Conservation (phyloP, 106 monocot genomes). For the Dendrobium chrysotoxum region DNA sequence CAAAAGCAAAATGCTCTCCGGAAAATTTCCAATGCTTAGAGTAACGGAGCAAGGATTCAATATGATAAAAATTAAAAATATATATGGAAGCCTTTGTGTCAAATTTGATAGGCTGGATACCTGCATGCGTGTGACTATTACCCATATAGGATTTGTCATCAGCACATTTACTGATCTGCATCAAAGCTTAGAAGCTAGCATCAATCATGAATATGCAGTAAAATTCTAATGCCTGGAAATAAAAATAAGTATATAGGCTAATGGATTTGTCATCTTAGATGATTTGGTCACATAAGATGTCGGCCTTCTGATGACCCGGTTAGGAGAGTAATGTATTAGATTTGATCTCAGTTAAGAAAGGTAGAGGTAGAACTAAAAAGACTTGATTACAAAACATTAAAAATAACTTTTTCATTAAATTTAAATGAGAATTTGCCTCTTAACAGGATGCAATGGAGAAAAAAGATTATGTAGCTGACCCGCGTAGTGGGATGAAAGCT, state of each 20-base stretch:
- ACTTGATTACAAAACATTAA: too few relatives aligned
- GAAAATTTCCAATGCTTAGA: not conserved
- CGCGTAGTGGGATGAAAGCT: too few relatives aligned
- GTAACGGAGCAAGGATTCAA: not conserved
- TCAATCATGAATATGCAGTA: not conserved
- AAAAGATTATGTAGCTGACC: too few relatives aligned
- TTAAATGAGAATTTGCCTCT: too few relatives aligned
- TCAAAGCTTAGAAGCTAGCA: not conserved
- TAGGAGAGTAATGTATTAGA: too few relatives aligned
- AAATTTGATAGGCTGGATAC: constrained; percentile 20
- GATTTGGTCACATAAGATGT: too few relatives aligned
- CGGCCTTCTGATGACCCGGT: too few relatives aligned
- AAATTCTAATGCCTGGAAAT: not conserved
- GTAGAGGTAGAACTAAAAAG: too few relatives aligned
- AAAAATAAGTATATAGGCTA: not conserved
- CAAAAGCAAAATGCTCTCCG: constrained; percentile 1
- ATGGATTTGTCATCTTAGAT: too few relatives aligned
- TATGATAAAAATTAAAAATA: constrained; percentile 1
- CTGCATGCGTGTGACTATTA: constrained; percentile 94
- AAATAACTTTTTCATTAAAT: too few relatives aligned
- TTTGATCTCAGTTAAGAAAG: too few relatives aligned
- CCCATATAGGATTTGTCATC: constrained; percentile 96
- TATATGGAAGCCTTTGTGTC: not conserved
- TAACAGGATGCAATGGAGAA: too few relatives aligned
- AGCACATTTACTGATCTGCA: constrained; percentile 96